phyloP scores from a whole-genome alignment of 305 asterid species.

The Solanum hybrid region DNA sequence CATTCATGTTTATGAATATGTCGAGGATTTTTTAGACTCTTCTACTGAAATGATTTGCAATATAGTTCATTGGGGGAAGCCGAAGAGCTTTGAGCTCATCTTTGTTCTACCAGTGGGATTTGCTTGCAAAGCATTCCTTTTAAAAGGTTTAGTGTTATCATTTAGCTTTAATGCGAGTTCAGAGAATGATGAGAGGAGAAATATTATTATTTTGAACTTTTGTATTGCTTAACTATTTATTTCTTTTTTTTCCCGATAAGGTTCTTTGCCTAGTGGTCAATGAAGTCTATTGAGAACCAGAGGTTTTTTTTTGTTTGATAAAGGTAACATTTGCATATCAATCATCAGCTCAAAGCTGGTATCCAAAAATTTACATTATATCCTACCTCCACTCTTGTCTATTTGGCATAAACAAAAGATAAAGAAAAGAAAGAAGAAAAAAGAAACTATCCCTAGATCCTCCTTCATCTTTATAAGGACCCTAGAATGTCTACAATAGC shows the following conservation, averaged over 20 bases:
- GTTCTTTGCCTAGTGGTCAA: neutral
- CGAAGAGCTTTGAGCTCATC: neutral
- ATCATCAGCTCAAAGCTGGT: neutral
- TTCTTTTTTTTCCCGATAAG: neutral
- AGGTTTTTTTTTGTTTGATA: too few species aligned
- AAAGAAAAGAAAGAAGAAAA: neutral
- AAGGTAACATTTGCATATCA: neutral
- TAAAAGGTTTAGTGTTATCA: neutral
- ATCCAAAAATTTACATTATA: neutral
- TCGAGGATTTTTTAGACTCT: neutral
- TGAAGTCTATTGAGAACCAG: neutral
- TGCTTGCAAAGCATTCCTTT: neutral
- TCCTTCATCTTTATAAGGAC: too few species aligned
- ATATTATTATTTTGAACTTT: neutral
- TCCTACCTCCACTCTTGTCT: neutral
- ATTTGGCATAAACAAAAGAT: neutral
- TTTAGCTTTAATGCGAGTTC: neutral
- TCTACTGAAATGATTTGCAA: neutral
- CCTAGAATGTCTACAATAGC: too few species aligned
- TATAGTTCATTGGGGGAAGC: neutral
- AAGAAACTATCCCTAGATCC: too few species aligned
- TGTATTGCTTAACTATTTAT: neutral
- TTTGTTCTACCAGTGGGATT: neutral
- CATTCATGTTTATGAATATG: neutral
- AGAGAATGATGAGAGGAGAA: neutral